phyloP scores from a whole-genome alignment of 176 grass and related monocot species.

The Sorghum bicolor region Sorghum_bicolor_NCBIv3 NC_012871.2:112001-112500 shows the following conservation, averaged over 20 bases:
- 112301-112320: conserved; percentile 86
- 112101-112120: conserved; percentile 94
- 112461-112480: conserved; percentile 80
- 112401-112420: conserved; percentile 97
- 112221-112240: conserved; percentile 88
- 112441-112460: conserved; percentile 87
- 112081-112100: conserved; percentile 87
- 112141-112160: conserved; percentile 96
- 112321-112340: conserved; percentile 97
- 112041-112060: conserved; percentile 70
- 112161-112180: conserved; percentile 87
- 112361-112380: conserved; percentile 76
- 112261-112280: conserved; percentile 93
- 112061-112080: conserved; percentile 83
- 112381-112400: conserved; percentile 99
- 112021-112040: conserved; percentile 98
- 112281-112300: conserved; percentile 80
- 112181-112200: conserved; percentile 92
- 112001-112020: conserved; percentile 90
- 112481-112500: conserved; percentile 81
- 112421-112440: conserved; percentile 89
- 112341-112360: conserved; percentile 93
- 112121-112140: conserved; percentile 93
- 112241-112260: conserved; percentile 87
- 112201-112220: conserved; percentile 82